These are phyloP conservation scores for Pseudogymnoascus sp. DNA, from an alignment of 2,329 filamentous ascomycete genomes.

Conservation along the genomic window DNA sequence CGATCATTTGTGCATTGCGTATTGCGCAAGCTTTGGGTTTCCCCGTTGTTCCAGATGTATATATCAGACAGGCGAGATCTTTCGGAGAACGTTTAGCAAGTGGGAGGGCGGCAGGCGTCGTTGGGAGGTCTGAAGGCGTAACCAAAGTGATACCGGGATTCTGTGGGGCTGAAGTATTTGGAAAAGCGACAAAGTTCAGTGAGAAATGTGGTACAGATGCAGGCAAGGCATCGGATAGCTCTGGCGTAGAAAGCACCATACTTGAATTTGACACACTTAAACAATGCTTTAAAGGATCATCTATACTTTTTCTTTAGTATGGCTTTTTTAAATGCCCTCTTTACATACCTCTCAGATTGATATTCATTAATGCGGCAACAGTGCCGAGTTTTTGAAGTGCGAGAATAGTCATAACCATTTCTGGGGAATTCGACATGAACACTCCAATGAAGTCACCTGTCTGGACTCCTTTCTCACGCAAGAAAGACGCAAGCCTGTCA, in stretches of 20 bases:
- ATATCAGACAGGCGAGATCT: constrained; percentile 35
- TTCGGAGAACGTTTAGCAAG: constrained; percentile 28
- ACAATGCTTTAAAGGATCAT: constrained; percentile 37
- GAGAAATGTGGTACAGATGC: constrained; percentile 28
- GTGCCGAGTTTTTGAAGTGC: constrained; percentile 39
- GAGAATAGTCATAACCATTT: constrained; percentile 37
- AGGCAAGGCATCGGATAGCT: constrained; percentile 30
- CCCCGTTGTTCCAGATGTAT: constrained; percentile 41
- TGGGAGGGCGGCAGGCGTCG: constrained; percentile 17
- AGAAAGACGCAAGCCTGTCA: constrained; percentile 34
- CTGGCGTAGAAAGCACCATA: constrained; percentile 36
- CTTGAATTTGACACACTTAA: constrained; percentile 34
- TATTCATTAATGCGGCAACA: constrained; percentile 38
- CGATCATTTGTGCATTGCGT: constrained; percentile 30
- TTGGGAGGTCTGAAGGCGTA: constrained; percentile 14
- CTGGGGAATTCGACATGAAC: constrained; percentile 40
- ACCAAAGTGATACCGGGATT: constrained; percentile 12
- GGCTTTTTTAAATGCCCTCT: background rate
- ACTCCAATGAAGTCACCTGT: constrained; percentile 36
- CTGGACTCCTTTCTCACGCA: constrained; percentile 31
- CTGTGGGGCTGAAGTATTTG: constrained; percentile 8
- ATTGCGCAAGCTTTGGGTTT: constrained; percentile 38
- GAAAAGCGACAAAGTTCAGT: constrained; percentile 32
- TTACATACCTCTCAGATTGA: constrained; percentile 35
- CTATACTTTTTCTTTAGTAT: constrained; percentile 18